phyloP scores from a whole-genome alignment of 2,329 filamentous ascomycete genomes.

The Paracoccidioides lutzii region DNA sequence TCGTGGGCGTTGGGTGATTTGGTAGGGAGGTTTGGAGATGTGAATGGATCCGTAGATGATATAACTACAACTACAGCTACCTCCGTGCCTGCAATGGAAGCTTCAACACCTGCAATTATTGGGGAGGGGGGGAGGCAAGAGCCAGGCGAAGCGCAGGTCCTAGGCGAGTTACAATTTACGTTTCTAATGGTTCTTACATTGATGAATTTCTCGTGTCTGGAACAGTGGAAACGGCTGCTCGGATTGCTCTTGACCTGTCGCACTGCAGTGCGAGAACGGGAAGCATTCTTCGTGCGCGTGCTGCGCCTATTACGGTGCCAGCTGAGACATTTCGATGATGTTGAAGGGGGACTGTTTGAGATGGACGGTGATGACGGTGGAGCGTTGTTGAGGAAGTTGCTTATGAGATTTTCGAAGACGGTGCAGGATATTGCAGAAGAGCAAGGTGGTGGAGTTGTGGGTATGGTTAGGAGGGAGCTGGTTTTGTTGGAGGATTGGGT shows the following conservation, averaged over 20 bases:
- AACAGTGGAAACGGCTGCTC: conserved; percentile 52
- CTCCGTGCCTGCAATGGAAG: background rate
- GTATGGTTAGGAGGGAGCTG: conserved; percentile 38
- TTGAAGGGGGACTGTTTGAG: conserved; percentile 50
- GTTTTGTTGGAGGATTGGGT: conserved; percentile 44
- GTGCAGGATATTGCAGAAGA: conserved; percentile 27
- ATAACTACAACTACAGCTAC: conserved; percentile 1
- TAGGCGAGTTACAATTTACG: conserved; percentile 50
- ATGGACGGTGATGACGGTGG: conserved; percentile 40
- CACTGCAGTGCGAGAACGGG: conserved; percentile 35
- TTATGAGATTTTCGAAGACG: conserved; percentile 40
- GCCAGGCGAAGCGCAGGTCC: conserved; percentile 26
- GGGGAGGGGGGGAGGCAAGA: background rate
- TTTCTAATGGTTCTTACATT: conserved; percentile 51
- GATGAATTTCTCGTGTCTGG: conserved; percentile 53
- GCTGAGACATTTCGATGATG: conserved; percentile 43
- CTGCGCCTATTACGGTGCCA: conserved; percentile 40
- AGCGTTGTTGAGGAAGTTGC: conserved; percentile 39
- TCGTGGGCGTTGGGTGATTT: conserved; percentile 49
- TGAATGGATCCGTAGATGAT: conserved; percentile 20
- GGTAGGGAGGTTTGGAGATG: conserved; percentile 24
- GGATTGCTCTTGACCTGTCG: conserved; percentile 45
- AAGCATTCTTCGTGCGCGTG: conserved; percentile 40
- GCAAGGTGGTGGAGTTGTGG: conserved; percentile 19
- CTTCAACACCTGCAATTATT: background rate